Evolutionary conservation across 2,329 filamentous ascomycete genomes (phyloP).

Genomic region (Rhynchosporium secalis): DNA sequence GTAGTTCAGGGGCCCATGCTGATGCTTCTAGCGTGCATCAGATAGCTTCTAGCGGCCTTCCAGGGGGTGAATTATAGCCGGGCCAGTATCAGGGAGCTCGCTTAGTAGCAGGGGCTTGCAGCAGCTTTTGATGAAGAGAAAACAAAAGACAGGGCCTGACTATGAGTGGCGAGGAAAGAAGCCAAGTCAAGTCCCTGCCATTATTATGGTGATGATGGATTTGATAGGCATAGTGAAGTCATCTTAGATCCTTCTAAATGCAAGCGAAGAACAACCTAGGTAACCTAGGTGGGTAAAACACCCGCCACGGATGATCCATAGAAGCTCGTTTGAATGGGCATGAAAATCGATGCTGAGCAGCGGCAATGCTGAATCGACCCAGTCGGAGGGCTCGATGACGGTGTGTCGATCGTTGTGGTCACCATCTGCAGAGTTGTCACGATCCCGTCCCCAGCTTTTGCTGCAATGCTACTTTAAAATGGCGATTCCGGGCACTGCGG

Average conservation of each 20-base stretch:
- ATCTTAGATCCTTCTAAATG: conserved; percentile 11
- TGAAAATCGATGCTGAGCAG: not conserved
- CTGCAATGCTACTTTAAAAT: conserved; percentile 2
- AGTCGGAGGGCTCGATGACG: not conserved
- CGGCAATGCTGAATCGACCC: not conserved
- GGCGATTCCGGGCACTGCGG: conserved; percentile 2
- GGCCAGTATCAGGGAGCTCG: no score
- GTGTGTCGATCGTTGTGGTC: not conserved
- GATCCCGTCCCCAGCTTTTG: conserved; percentile 3
- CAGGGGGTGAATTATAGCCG: not conserved
- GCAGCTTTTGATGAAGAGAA: no score
- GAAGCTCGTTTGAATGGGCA: not conserved
- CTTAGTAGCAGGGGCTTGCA: no score
- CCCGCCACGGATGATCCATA: conserved; percentile 1
- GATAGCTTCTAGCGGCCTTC: conserved; percentile 9
- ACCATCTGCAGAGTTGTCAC: not conserved
- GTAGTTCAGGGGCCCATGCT: not conserved
- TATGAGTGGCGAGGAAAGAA: not conserved
- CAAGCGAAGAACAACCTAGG: conserved; percentile 1
- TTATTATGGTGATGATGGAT: not conserved
- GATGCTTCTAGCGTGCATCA: not conserved
- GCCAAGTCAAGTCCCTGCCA: not conserved
- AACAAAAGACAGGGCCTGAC: no score
- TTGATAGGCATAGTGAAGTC: not conserved
- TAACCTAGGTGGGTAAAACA: not conserved